Base-by-base conservation (phyloP, 495 filamentous ascomycete genomes). In the Podospora australis region DNA sequence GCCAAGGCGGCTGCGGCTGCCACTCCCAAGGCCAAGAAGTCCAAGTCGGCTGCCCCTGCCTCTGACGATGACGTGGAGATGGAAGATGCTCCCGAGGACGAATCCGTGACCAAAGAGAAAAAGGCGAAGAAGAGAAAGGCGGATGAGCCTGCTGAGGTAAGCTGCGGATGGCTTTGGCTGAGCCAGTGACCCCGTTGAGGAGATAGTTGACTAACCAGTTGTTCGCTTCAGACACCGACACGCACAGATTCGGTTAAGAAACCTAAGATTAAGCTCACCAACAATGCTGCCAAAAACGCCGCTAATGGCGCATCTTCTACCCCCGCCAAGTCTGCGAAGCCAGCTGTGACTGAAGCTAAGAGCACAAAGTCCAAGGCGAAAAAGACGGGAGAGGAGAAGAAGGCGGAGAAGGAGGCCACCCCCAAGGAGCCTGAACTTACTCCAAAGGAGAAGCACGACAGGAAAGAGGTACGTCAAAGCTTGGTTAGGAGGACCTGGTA, bases 41-140 rank as follows among this genome's bases (percentile, higher is more conserved):
- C 48, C 22, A 69, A 73, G 60, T 58, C 57, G 7, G 71, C 62
- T 26, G 68, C 68, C 16, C 71, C 74, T 3, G 68, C 68, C 16
- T 71, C 74, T 3, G 82, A 81, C 20, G 84, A 77, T 11, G 88
- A 92, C 54, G 71, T 83, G 1, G 87, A 90, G 1, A 90, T 90
- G 80, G 83, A 78, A 48, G 87, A 94, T 48, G 78, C 70, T 29
- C 74, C 71, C 3, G 76, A 63, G 4, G 68, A 65, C 7, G 66
- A 67, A 9, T 70, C 59, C n/a, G 73, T 75, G 23, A 60, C 61
- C 40, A 75, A 75, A 52, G 64, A 69, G 42, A 73, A 73, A 59
- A 85, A 88, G 66, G 54, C 72, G 2, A 86, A 83, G 64, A 88
- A 87, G 70, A 78, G 83, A 48, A 87, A 87, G 71, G 79, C 75